phyloP scores from a whole-genome alignment of 768 basidiomycete genomes.

The Chalciporus chontae region DNA sequence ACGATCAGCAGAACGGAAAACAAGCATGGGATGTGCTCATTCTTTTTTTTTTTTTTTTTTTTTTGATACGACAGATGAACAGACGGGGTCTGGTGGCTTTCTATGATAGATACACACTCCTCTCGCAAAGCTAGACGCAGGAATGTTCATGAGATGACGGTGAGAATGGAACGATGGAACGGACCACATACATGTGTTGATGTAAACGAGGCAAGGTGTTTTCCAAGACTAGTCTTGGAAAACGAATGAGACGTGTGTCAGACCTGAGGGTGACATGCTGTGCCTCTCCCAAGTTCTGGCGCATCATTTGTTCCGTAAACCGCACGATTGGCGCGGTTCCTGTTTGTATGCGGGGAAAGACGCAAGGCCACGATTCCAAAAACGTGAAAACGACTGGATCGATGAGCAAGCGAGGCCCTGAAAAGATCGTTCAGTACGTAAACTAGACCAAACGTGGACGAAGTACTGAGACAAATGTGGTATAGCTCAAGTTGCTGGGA shows the following conservation, averaged over 20 bases:
- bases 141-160: background rate
- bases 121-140: background rate
- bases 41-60: too few relatives aligned
- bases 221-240: conserved; percentile 5
- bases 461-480: conserved; percentile 6
- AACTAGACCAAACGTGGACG: conserved; percentile 8
- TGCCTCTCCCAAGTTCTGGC: conserved; percentile 6
- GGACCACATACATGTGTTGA: background rate
- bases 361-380: conserved; percentile 7
- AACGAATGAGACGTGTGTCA: background rate
- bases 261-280: background rate
- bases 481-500: background rate
- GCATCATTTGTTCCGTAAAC: conserved; percentile 2
- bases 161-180: background rate
- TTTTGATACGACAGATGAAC: too few relatives aligned
- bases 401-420: conserved; percentile 13
- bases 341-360: conserved; percentile 1
- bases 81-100: too few relatives aligned
- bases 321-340: background rate
- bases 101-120: background rate
- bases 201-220: conserved; percentile 20
- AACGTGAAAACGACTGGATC: conserved; percentile 12
- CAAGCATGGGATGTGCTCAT: too few relatives aligned
- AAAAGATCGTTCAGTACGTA: conserved; percentile 1
- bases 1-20: too few relatives aligned